Conservation (phyloP, 257 asterid species). For the Jacaranda mimosifolia region DNA sequence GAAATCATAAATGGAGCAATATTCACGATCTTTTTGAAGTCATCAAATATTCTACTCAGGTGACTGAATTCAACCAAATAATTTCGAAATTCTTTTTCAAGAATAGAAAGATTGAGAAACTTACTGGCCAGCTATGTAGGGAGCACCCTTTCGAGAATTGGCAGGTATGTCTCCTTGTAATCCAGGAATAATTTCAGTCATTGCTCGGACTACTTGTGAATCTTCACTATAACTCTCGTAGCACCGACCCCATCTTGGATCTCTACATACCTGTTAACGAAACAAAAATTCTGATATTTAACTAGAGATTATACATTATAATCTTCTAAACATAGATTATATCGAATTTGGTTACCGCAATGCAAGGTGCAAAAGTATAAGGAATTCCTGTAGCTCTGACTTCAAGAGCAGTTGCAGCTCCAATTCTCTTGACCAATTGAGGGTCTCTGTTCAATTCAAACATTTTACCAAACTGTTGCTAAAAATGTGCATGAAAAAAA, state of each 20-base stretch:
- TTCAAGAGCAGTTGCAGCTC: no score
- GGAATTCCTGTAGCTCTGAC: no score
- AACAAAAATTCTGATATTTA: no score
- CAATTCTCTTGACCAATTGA: no score
- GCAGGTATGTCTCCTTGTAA: slow-evolving; percentile 72
- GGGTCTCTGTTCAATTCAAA: no score
- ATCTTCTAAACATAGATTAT: no score
- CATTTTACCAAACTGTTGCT: no score
- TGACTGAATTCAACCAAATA: neutral
- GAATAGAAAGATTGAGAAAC: slow-evolving; percentile 29
- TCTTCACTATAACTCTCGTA: slow-evolving; percentile 84
- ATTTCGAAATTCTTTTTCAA: neutral
- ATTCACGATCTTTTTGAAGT: neutral
- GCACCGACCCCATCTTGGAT: slow-evolving; percentile 92
- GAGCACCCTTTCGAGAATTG: slow-evolving; percentile 59
- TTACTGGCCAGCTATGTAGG: slow-evolving; percentile 72
- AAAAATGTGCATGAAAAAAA: no score
- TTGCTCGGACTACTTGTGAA: slow-evolving; percentile 57
- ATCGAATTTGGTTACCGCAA: no score
- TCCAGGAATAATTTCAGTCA: slow-evolving; percentile 80
- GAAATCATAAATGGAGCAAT: neutral
- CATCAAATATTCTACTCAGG: neutral
- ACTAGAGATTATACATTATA: no score
- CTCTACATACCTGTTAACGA: slow-evolving; percentile 21
- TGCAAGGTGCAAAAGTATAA: no score